phyloP scores from a whole-genome alignment of 2,329 filamentous ascomycete species.

The Thielaviopsis cerberus region DNA sequence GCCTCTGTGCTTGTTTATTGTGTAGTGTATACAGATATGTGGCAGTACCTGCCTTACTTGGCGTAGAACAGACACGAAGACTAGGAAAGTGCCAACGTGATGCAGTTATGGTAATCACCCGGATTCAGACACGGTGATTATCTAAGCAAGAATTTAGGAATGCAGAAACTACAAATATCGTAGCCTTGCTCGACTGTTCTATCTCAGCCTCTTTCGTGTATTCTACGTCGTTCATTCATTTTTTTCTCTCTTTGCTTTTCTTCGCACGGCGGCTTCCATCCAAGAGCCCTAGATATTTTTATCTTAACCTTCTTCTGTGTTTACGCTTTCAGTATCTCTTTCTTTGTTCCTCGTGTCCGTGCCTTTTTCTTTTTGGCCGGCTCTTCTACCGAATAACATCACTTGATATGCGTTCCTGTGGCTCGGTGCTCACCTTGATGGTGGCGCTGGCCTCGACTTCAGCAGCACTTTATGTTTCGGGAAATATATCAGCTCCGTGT shows the following conservation, averaged over 20 bases:
- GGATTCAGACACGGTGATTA: background rate
- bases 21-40: background rate
- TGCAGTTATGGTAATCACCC: background rate
- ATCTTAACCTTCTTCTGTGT: background rate
- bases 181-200: background rate
- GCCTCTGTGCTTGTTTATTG: no score
- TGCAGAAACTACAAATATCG: background rate
- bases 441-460: constrained; percentile 8
- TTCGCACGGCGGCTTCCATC: background rate
- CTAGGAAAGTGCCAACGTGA: no score
- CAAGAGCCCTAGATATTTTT: background rate
- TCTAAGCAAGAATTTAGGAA: background rate
- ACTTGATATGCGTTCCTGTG: background rate
- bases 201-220: background rate
- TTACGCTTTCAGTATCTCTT: background rate
- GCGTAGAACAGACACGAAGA: background rate
- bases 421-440: background rate
- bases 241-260: background rate
- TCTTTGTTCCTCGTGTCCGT: background rate
- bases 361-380: background rate
- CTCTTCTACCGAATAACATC: background rate
- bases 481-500: constrained; percentile 42
- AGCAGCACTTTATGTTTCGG: constrained; percentile 37
- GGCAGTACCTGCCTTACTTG: background rate
- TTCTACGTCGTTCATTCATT: background rate